Base-by-base conservation (phyloP, 129 eudicot genomes). In the Kitagawia praeruptora region DNA sequence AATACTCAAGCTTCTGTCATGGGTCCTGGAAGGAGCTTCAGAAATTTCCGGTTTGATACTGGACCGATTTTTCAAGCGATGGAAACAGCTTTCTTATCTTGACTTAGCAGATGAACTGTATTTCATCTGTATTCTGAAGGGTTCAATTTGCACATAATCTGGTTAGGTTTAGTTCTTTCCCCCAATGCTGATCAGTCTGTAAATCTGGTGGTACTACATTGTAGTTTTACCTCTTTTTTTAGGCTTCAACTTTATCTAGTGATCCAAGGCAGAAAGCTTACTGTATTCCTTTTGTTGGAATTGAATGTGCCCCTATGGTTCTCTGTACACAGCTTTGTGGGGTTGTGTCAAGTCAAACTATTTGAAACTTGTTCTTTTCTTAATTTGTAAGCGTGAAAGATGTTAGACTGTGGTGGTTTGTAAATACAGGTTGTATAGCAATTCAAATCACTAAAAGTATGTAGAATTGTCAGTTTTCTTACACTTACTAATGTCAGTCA, bases 31-130 rank as follows among this genome's bases (percentile, higher is more conserved):
- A 84, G 81, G 75, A 92, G 91, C 93, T 92, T 95, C 81, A 79
- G 89, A 81, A 95, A 84, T 79, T 95, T 92, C 70, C 89, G 85
- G 75, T 87, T 95, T 38, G 96, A 95, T 74, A 84, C 85, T 7
- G 87, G 75, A 37, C 84, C 85, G 14, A 83, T 94, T 48, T 48
- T 90, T 25, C 92, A 79, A 77, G 93, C 97, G 58, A 89, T 93
- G 80, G 97, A 93, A 10, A 49, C 87, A 23, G 87, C 83, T 21
- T 93, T 93, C 79, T 81, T 85, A 18, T 93, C 79, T 76, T 88
- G 15, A 46, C 75, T 13, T 83, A 25, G 79, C 14, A n/a, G 39
- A 64, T 53, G 23, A 34, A 66, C 19, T 23, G 38, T 31, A 16
- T 15, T 54, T 70, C 25, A 10, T 28, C 21, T 76, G 40, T 27